Base-by-base conservation (phyloP, 2,329 filamentous ascomycete genomes). In the Cephalotrichum gorgonifer region DNA sequence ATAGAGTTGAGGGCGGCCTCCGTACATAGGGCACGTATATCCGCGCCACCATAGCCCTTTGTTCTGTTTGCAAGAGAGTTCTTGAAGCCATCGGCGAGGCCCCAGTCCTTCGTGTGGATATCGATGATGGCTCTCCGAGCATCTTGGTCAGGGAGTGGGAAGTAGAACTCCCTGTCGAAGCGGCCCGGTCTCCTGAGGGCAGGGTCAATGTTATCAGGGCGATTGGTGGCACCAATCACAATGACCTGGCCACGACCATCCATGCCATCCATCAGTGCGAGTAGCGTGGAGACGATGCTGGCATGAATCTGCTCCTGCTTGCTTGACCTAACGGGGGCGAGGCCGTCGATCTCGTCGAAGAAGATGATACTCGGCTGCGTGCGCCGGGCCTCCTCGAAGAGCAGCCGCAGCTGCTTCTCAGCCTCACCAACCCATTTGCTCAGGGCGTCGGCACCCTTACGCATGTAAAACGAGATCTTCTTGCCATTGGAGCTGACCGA, bases 351-450 rank as follows among this genome's bases (percentile, higher is more conserved):
- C 65, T 98, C 93, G 63, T 98, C 93, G 44, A 70, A 70, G 72
- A 98, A 98, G 64, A 98, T 98, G 66, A 98, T 98, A 64, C 91
- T 97, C 0, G 93, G 93, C 60, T 98, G 93, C 2, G 86, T 97
- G 64, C 89, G 93, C 53, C 91, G 79, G 15, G 93, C 93, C 66
- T 98, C 93, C 58, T 97, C 93, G 55, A 98, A 98, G 5, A 98
- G 75, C 50, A 97, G 71, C 43, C 93, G 83, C 48, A 98, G 78
- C 63, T 98, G 93, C 66, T 91, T 85, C 68, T 98, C 93, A 9
- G 94, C 93, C 67, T 98, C 93, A 62, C 93, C 93, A 47, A 98
- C 93, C 93, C 93, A 98, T 68, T 98, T 98, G 66, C 90, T 96
- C 53, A 98, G 72, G 15, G 90, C 90, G 75, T 98, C 93, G 23